Evolutionary conservation across 305 asterid genomes (phyloP).

Genomic region (Fraxinus platypoda): DNA sequence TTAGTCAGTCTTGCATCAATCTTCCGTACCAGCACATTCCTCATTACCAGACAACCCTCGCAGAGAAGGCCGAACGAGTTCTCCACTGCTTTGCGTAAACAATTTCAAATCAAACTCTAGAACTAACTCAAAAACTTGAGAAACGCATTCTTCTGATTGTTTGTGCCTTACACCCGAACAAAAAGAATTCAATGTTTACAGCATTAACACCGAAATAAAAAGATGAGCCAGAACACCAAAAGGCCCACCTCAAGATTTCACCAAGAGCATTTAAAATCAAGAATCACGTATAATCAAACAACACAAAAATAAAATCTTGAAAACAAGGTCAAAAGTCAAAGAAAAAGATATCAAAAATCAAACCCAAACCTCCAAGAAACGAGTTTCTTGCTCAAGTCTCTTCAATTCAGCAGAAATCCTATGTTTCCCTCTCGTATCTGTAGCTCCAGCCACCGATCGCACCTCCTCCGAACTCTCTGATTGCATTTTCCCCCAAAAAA

Average conservation of each 20-base stretch:
- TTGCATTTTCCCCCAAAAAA: conserved; percentile 31
- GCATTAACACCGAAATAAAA: neutral
- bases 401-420: conserved; percentile 48
- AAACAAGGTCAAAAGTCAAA: neutral
- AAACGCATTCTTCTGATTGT: neutral
- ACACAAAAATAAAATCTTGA: neutral
- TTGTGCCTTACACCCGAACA: neutral
- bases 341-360: neutral
- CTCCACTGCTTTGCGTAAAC: neutral
- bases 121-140: neutral
- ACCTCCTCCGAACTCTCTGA: conserved; percentile 34
- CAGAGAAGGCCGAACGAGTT: neutral
- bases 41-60: neutral
- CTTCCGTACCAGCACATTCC: neutral
- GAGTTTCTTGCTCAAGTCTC: conserved; percentile 50
- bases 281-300: neutral
- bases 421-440: conserved; percentile 49
- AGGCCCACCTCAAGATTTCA: neutral
- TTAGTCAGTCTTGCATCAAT: neutral
- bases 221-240: neutral
- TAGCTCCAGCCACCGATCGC: conserved; percentile 28
- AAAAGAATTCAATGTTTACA: conserved; percentile 13
- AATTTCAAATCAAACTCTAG: neutral
- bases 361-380: conserved; percentile 41
- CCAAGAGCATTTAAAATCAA: neutral